These are phyloP conservation scores for Ensete glaucum DNA, from an alignment of 176 grass and related monocot species.

Conservation along the genomic window DNA sequence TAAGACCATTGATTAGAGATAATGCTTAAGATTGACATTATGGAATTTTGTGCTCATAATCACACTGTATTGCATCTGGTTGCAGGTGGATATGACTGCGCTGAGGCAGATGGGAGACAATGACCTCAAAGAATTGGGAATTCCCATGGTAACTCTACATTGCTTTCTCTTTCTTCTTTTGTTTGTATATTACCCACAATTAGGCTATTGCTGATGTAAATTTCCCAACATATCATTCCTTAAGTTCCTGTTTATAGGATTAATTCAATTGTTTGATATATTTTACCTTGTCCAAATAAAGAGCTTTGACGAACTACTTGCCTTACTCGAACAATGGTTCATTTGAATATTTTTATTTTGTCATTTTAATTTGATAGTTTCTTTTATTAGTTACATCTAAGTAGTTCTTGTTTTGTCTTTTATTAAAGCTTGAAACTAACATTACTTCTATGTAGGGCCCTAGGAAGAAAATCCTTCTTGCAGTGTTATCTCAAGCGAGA, in stretches of 20 bases:
- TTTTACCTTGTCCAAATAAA: too few relatives aligned
- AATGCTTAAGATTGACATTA: neutral
- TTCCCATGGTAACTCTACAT: constrained; percentile 62
- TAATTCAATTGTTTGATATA: too few relatives aligned
- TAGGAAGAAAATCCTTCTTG: constrained; percentile 78
- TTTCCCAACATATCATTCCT: too few relatives aligned
- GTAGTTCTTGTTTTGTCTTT: too few relatives aligned
- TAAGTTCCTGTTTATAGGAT: too few relatives aligned
- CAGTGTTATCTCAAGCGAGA: constrained; percentile 42
- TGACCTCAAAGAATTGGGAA: constrained; percentile 90
- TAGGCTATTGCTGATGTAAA: neutral
- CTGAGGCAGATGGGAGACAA: constrained; percentile 83
- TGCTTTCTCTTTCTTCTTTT: neutral
- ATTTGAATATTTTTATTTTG: too few relatives aligned
- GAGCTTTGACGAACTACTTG: too few relatives aligned
- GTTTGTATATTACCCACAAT: neutral
- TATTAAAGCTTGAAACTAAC: too few relatives aligned
- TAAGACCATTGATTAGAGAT: neutral
- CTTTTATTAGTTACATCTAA: too few relatives aligned
- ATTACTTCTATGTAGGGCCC: constrained; percentile 34
- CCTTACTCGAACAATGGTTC: too few relatives aligned
- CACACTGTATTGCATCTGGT: neutral
- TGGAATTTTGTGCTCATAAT: neutral
- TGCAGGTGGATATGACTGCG: constrained; percentile 59
- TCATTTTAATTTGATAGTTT: too few relatives aligned